phyloP scores from a whole-genome alignment of 768 basidiomycete genomes.

The Amanita polypyramis region DNA sequence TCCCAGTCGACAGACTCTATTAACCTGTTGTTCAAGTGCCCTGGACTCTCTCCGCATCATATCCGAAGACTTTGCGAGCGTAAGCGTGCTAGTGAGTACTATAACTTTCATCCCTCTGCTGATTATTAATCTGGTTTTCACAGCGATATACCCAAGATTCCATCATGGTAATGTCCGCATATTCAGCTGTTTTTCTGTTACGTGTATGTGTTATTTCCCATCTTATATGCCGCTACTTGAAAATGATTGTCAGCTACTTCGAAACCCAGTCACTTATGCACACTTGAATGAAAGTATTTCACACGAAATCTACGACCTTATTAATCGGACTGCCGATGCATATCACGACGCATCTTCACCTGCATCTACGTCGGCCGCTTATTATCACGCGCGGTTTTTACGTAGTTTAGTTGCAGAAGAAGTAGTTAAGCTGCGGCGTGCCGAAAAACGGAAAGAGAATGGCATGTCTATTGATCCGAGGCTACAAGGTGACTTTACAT shows the following conservation, averaged over 20 bases:
- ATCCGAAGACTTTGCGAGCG: constrained; percentile 59
- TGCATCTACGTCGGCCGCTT: constrained; percentile 56
- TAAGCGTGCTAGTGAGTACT: constrained; percentile 59
- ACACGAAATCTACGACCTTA: constrained; percentile 54
- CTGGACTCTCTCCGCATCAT: constrained; percentile 61
- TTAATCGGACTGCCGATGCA: constrained; percentile 64
- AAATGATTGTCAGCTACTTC: constrained; percentile 43
- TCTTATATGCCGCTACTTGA: not conserved
- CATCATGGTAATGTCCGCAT: constrained; percentile 78
- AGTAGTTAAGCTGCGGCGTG: constrained; percentile 41
- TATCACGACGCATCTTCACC: constrained; percentile 67
- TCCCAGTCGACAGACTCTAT: constrained; percentile 59
- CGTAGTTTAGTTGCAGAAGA: constrained; percentile 58
- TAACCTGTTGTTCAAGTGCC: constrained; percentile 67
- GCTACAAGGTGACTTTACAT: constrained; percentile 34
- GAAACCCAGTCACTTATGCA: constrained; percentile 45
- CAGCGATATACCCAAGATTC: constrained; percentile 83
- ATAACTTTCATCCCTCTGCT: not conserved
- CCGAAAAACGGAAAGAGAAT: constrained; percentile 27
- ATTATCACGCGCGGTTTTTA: constrained; percentile 73
- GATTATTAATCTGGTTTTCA: constrained; percentile 8
- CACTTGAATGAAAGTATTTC: constrained; percentile 52
- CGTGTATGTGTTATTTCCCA: constrained; percentile 32
- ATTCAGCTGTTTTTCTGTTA: constrained; percentile 72
- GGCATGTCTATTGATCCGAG: constrained; percentile 43